Evolutionary conservation across 371 early-diverging fungal genomes (phyloP), one percentile per base, ranked within the genome.

Genomic region (Mortierella sp.): DNA sequence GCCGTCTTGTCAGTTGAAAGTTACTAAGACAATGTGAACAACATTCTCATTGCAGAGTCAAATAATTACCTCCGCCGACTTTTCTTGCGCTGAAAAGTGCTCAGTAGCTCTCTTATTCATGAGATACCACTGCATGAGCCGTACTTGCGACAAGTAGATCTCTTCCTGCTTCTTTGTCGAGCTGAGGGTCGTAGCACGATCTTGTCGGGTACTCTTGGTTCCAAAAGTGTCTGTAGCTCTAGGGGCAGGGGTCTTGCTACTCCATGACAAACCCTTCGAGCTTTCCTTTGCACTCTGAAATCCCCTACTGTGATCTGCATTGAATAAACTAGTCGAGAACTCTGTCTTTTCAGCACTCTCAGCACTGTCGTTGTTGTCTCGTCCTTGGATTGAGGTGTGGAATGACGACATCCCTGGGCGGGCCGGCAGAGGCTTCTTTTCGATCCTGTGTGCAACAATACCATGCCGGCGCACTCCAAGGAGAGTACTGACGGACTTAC

Each of bases 91-190:
- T 48, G 51, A 9, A 61, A 82, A 82, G 8, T 79, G 69, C 21
- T 67, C 31, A 6, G 44, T 26, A 5, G 74, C 69, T 26, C 57
- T 55, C 64, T 69, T 76, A 46, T 21, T 61, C 82, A 79, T 74
- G 51, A 72, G 26, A 34, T 76, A 76, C 79, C 75, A 79, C 57
- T 86, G 86, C 61, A 86, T n/a, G 24, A 86, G 79, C 19, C 81
- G 69, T 8, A 75, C 75, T n/a, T 86, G 86, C 3, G 82, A 73
- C 19, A 86, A 48, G 59, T 86, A 86, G 3, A 86, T 44, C 26
- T 81, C 86, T 31, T 86, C 86, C 34, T 76, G 76, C 26, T 72
- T 64, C 57, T 78, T 81, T 21, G 70, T 67, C n/a, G 76, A 28
- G 19, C 43, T 16, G 5, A 61, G 10, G 1, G 21, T 37, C 9